phyloP scores from a whole-genome alignment of 768 basidiomycete species.

The Roridomyces roridus region DNA sequence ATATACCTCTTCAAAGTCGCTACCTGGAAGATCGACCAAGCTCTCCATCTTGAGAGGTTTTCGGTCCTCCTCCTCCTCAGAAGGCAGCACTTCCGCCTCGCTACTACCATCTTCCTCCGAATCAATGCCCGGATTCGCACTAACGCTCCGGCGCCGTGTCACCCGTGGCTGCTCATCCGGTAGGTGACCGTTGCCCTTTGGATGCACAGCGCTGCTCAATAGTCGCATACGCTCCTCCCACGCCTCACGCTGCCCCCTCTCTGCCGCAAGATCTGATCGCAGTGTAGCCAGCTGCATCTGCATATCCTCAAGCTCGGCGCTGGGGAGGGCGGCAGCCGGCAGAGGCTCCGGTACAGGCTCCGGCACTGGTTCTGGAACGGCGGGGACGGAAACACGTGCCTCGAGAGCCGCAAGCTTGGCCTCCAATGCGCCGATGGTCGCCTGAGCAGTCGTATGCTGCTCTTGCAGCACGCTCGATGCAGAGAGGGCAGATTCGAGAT shows the following conservation, averaged over 20 bases:
- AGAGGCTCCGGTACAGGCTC: neutral
- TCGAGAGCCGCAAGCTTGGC: slow-evolving; percentile 71
- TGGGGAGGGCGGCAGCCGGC: neutral
- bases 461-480: slow-evolving; percentile 74
- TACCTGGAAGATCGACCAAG: no score
- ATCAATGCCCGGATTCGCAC: no score
- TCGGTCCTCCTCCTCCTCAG: no score
- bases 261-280: slow-evolving; percentile 15
- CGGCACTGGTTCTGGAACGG: neutral
- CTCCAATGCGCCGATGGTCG: slow-evolving; percentile 70
- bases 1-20: no score
- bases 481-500: slow-evolving; percentile 78
- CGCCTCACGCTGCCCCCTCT: slow-evolving; percentile 17
- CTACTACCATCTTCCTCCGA: no score
- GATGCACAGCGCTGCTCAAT: neutral
- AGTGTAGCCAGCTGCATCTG: slow-evolving; percentile 10
- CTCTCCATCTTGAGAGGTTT: no score
- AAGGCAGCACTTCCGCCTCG: no score
- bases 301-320: slow-evolving; percentile 3
- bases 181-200: slow-evolving; percentile 1
- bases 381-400: slow-evolving; percentile 22
- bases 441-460: slow-evolving; percentile 79
- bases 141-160: neutral
- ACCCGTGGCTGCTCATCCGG: neutral
- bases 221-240: slow-evolving; percentile 14